A percentile compares a stretch with the other conserved stretches of the same genome.
phyloP scores from a whole-genome alignment of 1,139 yeast species.

The Candida sanyaensis region DNA sequence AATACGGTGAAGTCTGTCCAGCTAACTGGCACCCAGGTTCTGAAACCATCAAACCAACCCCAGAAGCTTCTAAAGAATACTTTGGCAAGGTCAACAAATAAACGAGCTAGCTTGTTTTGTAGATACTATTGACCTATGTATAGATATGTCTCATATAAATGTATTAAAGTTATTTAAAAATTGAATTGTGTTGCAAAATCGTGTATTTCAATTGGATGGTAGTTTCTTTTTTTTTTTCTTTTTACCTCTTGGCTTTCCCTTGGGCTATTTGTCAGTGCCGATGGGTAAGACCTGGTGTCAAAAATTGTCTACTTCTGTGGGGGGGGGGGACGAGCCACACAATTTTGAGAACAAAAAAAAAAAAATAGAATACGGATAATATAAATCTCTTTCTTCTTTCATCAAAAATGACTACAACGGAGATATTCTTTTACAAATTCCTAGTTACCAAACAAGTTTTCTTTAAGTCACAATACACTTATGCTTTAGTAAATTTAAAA shows the following conservation, averaged over 20 bases:
- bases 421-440: slow-evolving; percentile 52
- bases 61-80: slow-evolving; percentile 80
- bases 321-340: not conserved
- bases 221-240: too few relatives aligned
- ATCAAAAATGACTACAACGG: slow-evolving; percentile 3
- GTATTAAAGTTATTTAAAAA: too few relatives aligned
- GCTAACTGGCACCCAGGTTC: slow-evolving; percentile 99
- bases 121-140: not conserved
- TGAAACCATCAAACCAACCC: slow-evolving; percentile 90
- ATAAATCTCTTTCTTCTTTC: not conserved
- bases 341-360: not conserved
- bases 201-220: not conserved
- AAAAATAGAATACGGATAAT: not conserved
- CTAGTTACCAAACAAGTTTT: slow-evolving; percentile 67
- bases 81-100: slow-evolving; percentile 56
- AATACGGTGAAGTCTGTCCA: slow-evolving; percentile 98
- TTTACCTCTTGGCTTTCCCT: not conserved
- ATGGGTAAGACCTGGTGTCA: not conserved
- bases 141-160: too few relatives aligned
- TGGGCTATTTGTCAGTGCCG: not conserved
- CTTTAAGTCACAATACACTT: slow-evolving; percentile 58
- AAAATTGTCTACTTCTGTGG: not conserved
- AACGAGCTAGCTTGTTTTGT: slow-evolving; percentile 4
- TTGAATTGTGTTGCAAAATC: too few relatives aligned
- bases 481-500: slow-evolving; percentile 83